A percentile compares a stretch with the other conserved stretches of the same genome.
Conservation (phyloP, 129 eudicot species). For the Tagetes patula region DNA sequence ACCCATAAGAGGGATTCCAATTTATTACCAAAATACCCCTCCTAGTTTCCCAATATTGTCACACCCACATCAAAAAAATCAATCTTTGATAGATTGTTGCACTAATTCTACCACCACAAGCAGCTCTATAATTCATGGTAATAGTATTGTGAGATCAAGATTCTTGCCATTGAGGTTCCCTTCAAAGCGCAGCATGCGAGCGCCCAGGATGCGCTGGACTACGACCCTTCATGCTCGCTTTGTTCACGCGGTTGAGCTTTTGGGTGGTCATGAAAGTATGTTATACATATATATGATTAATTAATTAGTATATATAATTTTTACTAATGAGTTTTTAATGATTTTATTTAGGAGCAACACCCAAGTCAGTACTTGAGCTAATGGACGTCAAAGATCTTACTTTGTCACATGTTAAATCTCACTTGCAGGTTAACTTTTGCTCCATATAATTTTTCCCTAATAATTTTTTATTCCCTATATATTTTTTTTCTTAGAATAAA, state of each 20-base stretch:
- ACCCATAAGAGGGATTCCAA: constrained; percentile 94
- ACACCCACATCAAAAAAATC: constrained; percentile 46
- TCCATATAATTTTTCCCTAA: neutral
- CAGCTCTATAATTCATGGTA: constrained; percentile 27
- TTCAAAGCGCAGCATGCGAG: constrained; percentile 80
- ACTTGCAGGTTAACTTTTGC: constrained; percentile 70
- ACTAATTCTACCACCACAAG: constrained; percentile 33
- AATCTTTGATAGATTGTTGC: constrained; percentile 33
- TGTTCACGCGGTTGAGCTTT: constrained; percentile 96
- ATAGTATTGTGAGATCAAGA: constrained; percentile 56
- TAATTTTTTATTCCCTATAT: neutral
- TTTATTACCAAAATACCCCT: constrained; percentile 77
- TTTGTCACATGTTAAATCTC: constrained; percentile 96
- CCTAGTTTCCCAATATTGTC: constrained; percentile 43
- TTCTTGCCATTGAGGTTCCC: constrained; percentile 71
- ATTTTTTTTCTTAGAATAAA: neutral
- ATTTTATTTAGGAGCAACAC: constrained; percentile 75
- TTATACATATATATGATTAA: neutral
- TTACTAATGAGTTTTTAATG: neutral
- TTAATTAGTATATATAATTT: neutral
- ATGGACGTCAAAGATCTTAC: constrained; percentile 99
- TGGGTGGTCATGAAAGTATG: constrained; percentile 98
- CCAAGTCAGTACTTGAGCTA: constrained; percentile 97
- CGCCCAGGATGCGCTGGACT: constrained; percentile 97
- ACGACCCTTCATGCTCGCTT: constrained; percentile 89